Base-by-base conservation (phyloP, 345 rosid genomes). In the Eucalyptus pauciflora region DNA sequence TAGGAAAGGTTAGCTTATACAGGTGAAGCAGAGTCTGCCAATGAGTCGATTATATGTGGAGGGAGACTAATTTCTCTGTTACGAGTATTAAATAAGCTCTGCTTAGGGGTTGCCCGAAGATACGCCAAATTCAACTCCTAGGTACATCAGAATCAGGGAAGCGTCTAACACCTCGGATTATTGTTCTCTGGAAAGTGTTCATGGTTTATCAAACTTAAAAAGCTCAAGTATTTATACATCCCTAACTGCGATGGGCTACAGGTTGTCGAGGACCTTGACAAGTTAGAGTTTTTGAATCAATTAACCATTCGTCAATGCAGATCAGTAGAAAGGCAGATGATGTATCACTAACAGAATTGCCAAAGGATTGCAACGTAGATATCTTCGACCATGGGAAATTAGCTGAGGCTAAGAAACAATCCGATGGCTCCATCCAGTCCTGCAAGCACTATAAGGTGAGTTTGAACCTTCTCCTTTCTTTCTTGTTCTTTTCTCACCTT, bases 301-400 rank as follows among this genome's bases (percentile, higher is more conserved):
- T 62, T 29, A 29, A 25, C 3, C 31, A 62, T 29, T 29, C 0
- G 0, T 62, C 0, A 2, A 0, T 29, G 37, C 10, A 0, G 8
- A 13, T 62, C 37, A 29, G 7, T 13, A 13, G 18, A 62, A 29
- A 62, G 37, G 71, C 29, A 27, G 37, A 62, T 27, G 31, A 60
- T 62, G 33, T 13, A 62, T 62, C 71, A 10, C 8, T 4, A 4
- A 29, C 37, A 14, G 29, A 62, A 62, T 29, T 62, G 18, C 71
- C 18, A 29, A 1, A 62, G 14, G 18, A 62, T 62, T 29, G 71
- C 71, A 4, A 11, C 33, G 1, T 37, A 37, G 41, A 37, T 37
- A 60, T 60, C 69, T 12, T 12, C 7, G n/a, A 27, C 10, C 7
- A 11, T 9, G 7, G 31, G n/a, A 58, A 25, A 58, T 58, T 58